phyloP scores from a whole-genome alignment of 805 yeast genomes.

The Ogataea paraovalis region DNA sequence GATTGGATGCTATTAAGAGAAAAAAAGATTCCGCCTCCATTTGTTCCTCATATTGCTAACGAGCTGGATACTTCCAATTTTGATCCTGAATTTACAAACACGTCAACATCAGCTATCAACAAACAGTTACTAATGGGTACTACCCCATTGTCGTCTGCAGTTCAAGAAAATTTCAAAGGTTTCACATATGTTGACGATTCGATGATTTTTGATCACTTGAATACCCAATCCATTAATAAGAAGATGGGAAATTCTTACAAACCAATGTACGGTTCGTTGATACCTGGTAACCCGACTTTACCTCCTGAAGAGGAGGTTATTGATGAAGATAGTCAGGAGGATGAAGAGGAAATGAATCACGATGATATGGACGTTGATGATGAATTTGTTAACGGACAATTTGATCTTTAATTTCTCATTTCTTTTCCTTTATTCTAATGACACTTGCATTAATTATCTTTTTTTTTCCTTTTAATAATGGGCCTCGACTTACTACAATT shows the following conservation, averaged over 20 bases:
- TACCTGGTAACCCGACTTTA: slow-evolving; percentile 73
- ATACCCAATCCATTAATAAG: slow-evolving; percentile 31
- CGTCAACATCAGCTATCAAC: slow-evolving; percentile 77
- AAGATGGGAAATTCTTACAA: slow-evolving; percentile 37
- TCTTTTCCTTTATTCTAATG: neutral
- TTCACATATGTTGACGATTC: slow-evolving; percentile 95
- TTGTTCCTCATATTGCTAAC: slow-evolving; percentile 85
- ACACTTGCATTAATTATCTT: neutral
- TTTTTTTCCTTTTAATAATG: neutral
- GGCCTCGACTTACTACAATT: no score
- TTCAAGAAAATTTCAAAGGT: slow-evolving; percentile 95
- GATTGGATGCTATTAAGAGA: slow-evolving; percentile 80
- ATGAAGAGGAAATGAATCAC: slow-evolving; percentile 42
- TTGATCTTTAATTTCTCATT: slow-evolving; percentile 52
- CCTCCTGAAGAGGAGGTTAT: slow-evolving; percentile 85
- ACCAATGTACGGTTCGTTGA: slow-evolving; percentile 57
- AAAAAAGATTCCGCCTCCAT: slow-evolving; percentile 92
- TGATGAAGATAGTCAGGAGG: slow-evolving; percentile 57
- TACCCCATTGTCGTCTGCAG: slow-evolving; percentile 89
- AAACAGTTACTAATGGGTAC: slow-evolving; percentile 60
- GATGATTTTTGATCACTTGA: slow-evolving; percentile 81
- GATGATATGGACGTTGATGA: slow-evolving; percentile 56
- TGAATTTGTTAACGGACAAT: slow-evolving; percentile 85
- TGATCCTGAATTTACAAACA: slow-evolving; percentile 95
- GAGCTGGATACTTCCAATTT: slow-evolving; percentile 96